Evolutionary conservation across 2,329 filamentous ascomycete genomes (phyloP), one percentile per base, ranked within the genome.

Genomic region (Ophiobolus disseminans): DNA sequence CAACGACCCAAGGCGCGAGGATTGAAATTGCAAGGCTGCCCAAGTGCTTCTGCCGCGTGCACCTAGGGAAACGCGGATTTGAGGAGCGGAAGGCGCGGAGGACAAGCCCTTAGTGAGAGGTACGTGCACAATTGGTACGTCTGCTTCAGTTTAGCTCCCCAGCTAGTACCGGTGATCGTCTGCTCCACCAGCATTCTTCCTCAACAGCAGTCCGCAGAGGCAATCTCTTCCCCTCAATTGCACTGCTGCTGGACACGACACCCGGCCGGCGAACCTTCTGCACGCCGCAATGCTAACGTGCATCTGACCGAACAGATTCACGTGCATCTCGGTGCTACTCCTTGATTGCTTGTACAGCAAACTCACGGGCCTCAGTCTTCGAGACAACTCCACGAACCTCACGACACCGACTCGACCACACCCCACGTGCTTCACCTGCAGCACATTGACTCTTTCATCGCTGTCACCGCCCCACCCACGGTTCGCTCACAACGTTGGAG

Each of bases 211-310:
- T 51, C 41, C 42, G 28, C 39, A 32, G 45, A 43, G n/a, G 39
- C 39, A 26, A 38, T 38, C 46, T 48, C 38, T 36, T 42, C 48
- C 40, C 45, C 28, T 52, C 52, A 42, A 50, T 45, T 48, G 48
- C 49, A 39, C 30, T 42, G 17, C 35, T 46, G 48, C 51, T 48
- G 41, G 53, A 47, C 44, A 52, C 50, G 38, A 54, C 48, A 42
- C 45, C 36, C 42, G 55, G 46, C 40, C 20, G 55, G 50, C 58
- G 38, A 26, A 38, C 22, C 40, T 35, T 40, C 48, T 31, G 44
- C 40, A 37, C 40, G 47, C 48, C 48, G 57, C 51, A 40, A 64
- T 65, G 62, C 62, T 63, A 50, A 62, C 58, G n/a, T 34, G 14
- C 40, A 23, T 34, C 38, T 62, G 58, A 65, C 47, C 30, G 34